Conservation (phyloP, 2,329 filamentous ascomycete genomes). For the Magnaporthiopsis rhizophila region DNA sequence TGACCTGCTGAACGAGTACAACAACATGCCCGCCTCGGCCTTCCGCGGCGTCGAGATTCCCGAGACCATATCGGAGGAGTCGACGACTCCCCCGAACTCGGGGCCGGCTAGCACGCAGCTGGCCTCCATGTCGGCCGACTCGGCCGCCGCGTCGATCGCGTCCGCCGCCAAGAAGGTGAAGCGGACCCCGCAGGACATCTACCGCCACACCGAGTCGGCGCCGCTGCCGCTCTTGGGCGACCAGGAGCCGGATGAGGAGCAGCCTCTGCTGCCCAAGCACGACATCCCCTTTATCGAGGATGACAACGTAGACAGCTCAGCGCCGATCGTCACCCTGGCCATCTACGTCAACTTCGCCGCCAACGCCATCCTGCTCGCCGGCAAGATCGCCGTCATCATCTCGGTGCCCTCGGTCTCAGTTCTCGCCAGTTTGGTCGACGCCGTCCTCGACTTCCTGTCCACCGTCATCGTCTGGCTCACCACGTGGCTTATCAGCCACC, state of each 20-base stretch:
- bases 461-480: conserved; percentile 77
- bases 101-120: conserved; percentile 8
- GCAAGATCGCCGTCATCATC: conserved; percentile 70
- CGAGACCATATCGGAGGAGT: conserved; percentile 68
- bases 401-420: conserved; percentile 77
- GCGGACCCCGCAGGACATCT: conserved; percentile 78
- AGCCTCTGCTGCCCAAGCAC: conserved; percentile 28
- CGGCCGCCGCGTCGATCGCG: conserved; percentile 13
- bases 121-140: conserved; percentile 4
- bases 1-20: conserved; percentile 85
- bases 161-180: conserved; percentile 47
- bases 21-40: conserved; percentile 48
- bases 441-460: conserved; percentile 70
- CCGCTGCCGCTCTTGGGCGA: conserved; percentile 46
- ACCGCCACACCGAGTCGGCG: conserved; percentile 63
- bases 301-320: conserved; percentile 61
- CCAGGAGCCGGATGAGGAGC: conserved; percentile 22
- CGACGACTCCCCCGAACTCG: conserved; percentile 18
- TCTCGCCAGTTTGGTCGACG: conserved; percentile 70
- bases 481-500: conserved; percentile 63
- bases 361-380: conserved; percentile 64
- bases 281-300: conserved; percentile 67
- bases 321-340: conserved; percentile 72
- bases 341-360: conserved; percentile 81
- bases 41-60: conserved; percentile 55